Base-by-base conservation (phyloP, 768 basidiomycete species). In the Trametes villosa region DNA sequence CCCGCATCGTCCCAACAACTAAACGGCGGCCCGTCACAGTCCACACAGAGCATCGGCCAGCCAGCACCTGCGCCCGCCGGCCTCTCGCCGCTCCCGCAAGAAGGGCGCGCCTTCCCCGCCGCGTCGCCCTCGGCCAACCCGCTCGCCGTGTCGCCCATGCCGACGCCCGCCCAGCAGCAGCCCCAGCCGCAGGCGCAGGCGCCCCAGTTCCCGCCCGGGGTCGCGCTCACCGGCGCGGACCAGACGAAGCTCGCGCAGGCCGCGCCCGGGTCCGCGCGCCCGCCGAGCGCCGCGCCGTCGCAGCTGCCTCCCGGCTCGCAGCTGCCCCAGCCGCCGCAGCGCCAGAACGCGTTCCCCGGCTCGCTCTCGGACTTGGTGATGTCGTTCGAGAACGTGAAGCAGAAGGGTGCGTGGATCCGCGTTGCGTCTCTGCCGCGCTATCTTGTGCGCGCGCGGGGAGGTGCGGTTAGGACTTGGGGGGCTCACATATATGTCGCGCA, bases 331-430 rank as follows among this genome's bases (percentile, higher is more conserved):
- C 79, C 79, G 34, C 70, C 79, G 20, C 66, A 79, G 48, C 67
- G 78, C 24, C 74, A 78, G 11, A 73, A 72, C 24, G 84, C 85
- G 22, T 88, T 89, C 82, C 94, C 92, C 18, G 92, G 88, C 57
- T 93, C 88, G 27, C 72, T 99, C 71, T 92, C 93, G 12, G 96
- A 98, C 71, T 80, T 99, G 53, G 95, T 98, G 40, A 86, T 90
- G 22, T 94, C 93, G 40, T 98, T 98, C 70, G 96, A 98, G 78
- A 90, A 83, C 46, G 94, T 96, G 44, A 98, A 98, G 77, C 94
- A 96, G 79, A 95, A 97, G 74, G 94, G 96, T 95, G 63, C 49
- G 79, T 49, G 13, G 36, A 4, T 38, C 13, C 13, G 4, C 18
- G 18, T 27, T 22, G 38, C 42, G n/a, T 30, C 12, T 27, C 12